phyloP scores from a whole-genome alignment of 495 filamentous ascomycete species.

The Hypoxylon subgilvum region DNA sequence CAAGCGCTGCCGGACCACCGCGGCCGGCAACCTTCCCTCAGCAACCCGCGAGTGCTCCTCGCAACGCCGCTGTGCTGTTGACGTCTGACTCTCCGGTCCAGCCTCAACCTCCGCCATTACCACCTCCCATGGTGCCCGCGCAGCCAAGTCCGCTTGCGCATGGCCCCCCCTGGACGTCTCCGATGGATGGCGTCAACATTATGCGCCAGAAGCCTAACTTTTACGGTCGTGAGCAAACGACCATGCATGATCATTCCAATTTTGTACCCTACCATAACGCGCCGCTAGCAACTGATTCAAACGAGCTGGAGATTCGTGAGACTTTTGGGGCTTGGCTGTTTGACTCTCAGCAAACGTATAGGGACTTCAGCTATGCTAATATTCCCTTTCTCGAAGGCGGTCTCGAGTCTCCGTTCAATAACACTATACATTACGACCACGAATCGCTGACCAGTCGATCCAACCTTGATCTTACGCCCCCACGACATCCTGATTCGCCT shows the following conservation, averaged over 20 bases:
- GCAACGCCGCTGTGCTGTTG: constrained; percentile 55
- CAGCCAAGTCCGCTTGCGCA: constrained; percentile 34
- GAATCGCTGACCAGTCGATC: constrained; percentile 66
- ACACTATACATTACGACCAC: constrained; percentile 59
- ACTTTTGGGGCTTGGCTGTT: constrained; percentile 60
- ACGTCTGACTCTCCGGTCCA: constrained; percentile 47
- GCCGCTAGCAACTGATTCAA: constrained; percentile 42
- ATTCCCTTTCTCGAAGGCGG: constrained; percentile 58
- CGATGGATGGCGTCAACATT: constrained; percentile 51
- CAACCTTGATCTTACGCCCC: constrained; percentile 77
- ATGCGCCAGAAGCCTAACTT: constrained; percentile 53
- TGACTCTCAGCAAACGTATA: constrained; percentile 49
- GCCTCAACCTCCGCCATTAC: constrained; percentile 33
- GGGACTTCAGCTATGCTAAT: constrained; percentile 48
- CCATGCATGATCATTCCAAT: constrained; percentile 44
- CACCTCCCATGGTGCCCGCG: constrained; percentile 35
- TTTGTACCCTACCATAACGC: constrained; percentile 47
- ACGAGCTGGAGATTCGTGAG: constrained; percentile 45
- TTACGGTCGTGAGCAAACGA: constrained; percentile 45
- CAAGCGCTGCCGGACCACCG: constrained; percentile 40
- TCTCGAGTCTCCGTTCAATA: constrained; percentile 57
- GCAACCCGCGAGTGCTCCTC: constrained; percentile 48
- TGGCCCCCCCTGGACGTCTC: constrained; percentile 40
- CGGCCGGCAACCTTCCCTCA: constrained; percentile 44
- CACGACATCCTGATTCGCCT: constrained; percentile 69